Conservation (phyloP, 2,329 filamentous ascomycete species). For the Paracorniculantispora psalliotae region DNA sequence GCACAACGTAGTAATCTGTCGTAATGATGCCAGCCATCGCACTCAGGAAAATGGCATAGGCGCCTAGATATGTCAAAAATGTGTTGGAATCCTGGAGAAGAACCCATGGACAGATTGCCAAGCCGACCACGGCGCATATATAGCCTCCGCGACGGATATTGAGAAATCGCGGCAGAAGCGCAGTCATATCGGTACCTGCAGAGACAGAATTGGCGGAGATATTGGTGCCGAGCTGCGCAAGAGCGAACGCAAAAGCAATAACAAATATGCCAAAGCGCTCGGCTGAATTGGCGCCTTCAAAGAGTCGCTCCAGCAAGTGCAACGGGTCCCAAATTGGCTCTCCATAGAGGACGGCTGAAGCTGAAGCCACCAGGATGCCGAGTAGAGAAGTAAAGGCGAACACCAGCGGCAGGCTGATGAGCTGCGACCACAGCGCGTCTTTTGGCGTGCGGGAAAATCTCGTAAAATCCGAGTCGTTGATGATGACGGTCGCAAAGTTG, state of each 20-base stretch:
- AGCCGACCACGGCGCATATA: constrained; percentile 71
- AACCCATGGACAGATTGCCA: constrained; percentile 84
- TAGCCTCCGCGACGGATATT: constrained; percentile 86
- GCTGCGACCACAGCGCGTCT: constrained; percentile 78
- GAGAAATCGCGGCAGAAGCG: constrained; percentile 73
- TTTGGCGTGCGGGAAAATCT: constrained; percentile 73
- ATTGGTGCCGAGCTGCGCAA: constrained; percentile 84
- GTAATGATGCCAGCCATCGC: constrained; percentile 90
- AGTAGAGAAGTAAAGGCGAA: constrained; percentile 82
- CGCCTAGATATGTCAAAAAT: constrained; percentile 87
- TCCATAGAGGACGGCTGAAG: constrained; percentile 62
- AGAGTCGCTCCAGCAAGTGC: constrained; percentile 60
- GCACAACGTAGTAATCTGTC: constrained; percentile 81
- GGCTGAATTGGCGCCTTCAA: constrained; percentile 62
- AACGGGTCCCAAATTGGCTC: constrained; percentile 71
- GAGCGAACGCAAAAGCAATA: constrained; percentile 63
- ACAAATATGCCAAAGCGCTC: constrained; percentile 73
- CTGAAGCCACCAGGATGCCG: constrained; percentile 71
- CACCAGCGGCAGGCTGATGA: constrained; percentile 65
- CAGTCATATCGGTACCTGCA: constrained; percentile 78
- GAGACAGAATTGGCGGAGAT: constrained; percentile 84
- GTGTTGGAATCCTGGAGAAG: constrained; percentile 70
- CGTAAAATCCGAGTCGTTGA: constrained; percentile 78
- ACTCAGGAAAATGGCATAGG: constrained; percentile 87
- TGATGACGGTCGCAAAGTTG: constrained; percentile 85